A percentile compares a stretch with the other conserved stretches of the same genome.
These are phyloP conservation scores for Cymbopogon citratus DNA, from an alignment of 176 grass and related monocot species.

Conservation along the genomic window DNA sequence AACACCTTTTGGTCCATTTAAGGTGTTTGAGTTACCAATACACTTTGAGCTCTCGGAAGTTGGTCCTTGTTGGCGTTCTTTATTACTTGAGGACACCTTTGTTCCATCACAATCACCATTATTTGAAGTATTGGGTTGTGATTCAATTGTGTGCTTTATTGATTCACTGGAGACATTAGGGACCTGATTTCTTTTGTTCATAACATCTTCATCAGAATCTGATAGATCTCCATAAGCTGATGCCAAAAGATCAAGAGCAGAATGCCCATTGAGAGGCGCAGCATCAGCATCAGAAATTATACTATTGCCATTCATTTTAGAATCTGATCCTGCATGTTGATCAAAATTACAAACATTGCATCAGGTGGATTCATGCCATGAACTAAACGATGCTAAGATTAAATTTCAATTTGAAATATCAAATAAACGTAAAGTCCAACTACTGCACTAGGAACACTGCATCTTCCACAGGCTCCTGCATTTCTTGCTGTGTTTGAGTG, in stretches of 20 bases:
- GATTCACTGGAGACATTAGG: slow-evolving; percentile 20
- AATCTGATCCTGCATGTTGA: slow-evolving; percentile 24
- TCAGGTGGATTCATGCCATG: slow-evolving; percentile 13
- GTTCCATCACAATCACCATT: slow-evolving; percentile 10
- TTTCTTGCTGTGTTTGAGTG: slow-evolving; percentile 1
- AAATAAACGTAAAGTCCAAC: slow-evolving; percentile 15
- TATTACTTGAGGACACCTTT: slow-evolving; percentile 17
- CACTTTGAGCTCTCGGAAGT: slow-evolving; percentile 31
- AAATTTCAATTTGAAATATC: background rate
- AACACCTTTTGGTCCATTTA: slow-evolving; percentile 32
- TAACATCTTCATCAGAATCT: slow-evolving; percentile 56
- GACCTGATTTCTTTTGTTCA: slow-evolving; percentile 9
- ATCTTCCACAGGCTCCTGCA: background rate
- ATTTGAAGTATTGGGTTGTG: slow-evolving; percentile 21
- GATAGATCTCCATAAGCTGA: slow-evolving; percentile 57
- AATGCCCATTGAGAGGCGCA: slow-evolving; percentile 36
- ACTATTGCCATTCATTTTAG: slow-evolving; percentile 16
- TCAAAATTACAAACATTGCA: slow-evolving; percentile 26
- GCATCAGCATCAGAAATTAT: slow-evolving; percentile 51
- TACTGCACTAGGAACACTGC: slow-evolving; percentile 1
- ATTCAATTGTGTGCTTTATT: slow-evolving; percentile 3
- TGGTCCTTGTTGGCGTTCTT: slow-evolving; percentile 24
- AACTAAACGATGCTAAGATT: slow-evolving; percentile 2
- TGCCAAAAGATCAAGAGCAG: slow-evolving; percentile 84
- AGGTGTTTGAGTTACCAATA: slow-evolving; percentile 28